Evolutionary conservation across 1,284 basidiomycete species (phyloP), one percentile per base, ranked within the genome.

Genomic region (Phylloboletellus chloephorus): DNA sequence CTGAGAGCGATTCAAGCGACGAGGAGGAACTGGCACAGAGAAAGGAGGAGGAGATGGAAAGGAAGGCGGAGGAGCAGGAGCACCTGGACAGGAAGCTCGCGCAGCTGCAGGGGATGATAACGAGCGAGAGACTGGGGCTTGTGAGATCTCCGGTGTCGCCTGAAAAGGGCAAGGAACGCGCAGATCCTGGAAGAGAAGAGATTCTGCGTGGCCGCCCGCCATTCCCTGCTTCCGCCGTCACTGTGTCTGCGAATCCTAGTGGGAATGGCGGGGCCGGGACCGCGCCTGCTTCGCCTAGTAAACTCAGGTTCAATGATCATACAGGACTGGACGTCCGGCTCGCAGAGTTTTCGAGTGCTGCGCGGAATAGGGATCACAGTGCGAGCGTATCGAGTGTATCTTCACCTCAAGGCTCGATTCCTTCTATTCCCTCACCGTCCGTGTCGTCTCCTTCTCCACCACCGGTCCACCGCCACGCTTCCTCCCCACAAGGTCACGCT

Each of bases 381-480:
- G 80, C 82, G 44, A 82, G 82, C 50, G 67, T 84, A 9, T 86
- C 83, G 2, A 82, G 78, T 54, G 66, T 76, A 9, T 76, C 75
- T 46, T 88, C 85, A 19, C 79, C 78, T 2, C 81, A 76, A 39
- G 79, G 78, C 8, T 88, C 85, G 1, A 82, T 87, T 26, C 83
- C 83, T 1, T 82, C 82, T 11, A 86, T 88, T 20, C 79, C 85
- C 0, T 88, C 84, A 0, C 76, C 81, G 11, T 69, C 77, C 7
- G 56, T 73, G 19, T 72, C 74, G 39, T 67, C 74, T 20, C 44
- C 53, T 22, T 59, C 69, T 10, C 71, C 72, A 19, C 58, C 58
- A 41, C 51, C 39, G 1, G 50, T 15, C 5, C 44, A 44, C 19
- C 43, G 8, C 3, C 32, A 35, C 1, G 11, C 37, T 28, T 24